phyloP scores from a whole-genome alignment of 352 stramenopile species.

The Phytopythium kandeliae region DNA sequence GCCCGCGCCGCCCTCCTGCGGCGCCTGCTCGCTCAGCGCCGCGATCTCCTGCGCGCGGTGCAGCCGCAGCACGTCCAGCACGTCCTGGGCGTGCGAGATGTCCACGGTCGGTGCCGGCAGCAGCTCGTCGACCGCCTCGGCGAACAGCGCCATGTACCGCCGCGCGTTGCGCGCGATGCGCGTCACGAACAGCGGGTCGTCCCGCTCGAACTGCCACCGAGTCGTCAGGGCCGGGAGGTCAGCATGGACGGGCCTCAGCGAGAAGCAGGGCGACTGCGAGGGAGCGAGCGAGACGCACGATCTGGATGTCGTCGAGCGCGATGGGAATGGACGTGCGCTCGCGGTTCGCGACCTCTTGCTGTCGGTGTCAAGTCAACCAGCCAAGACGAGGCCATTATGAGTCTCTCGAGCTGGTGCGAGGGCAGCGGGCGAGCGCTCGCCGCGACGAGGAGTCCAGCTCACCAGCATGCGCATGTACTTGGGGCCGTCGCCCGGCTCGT shows the following conservation, averaged over 20 bases:
- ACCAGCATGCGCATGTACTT: constrained; percentile 85
- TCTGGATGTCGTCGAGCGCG: constrained; percentile 73
- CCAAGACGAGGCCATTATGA: no score
- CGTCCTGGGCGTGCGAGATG: constrained; percentile 75
- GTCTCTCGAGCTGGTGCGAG: no score
- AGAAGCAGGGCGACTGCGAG: no score
- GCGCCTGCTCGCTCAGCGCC: constrained; percentile 42
- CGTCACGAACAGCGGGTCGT: constrained; percentile 77
- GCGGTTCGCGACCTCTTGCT: constrained; percentile 89
- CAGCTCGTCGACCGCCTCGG: constrained; percentile 85
- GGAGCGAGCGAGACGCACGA: constrained; percentile 27
- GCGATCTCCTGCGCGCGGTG: constrained; percentile 72
- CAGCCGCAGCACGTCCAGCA: constrained; percentile 77
- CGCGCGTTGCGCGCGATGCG: constrained; percentile 84
- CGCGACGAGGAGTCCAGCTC: no score
- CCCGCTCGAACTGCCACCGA: constrained; percentile 47
- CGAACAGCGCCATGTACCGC: constrained; percentile 87
- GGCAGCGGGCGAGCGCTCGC: no score
- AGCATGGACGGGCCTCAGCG: neutral
- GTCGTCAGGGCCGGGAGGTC: neutral
- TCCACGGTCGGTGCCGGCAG: constrained; percentile 75
- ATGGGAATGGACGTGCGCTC: constrained; percentile 76
- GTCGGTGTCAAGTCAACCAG: constrained; percentile 34
- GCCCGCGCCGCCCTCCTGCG: constrained; percentile 14
- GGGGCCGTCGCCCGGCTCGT: constrained; percentile 45